A percentile compares a stretch with the other conserved stretches of the same genome.
Evolutionary conservation across 257 asterid genomes (phyloP).

Genomic region (Voacanga thouarsii): DNA sequence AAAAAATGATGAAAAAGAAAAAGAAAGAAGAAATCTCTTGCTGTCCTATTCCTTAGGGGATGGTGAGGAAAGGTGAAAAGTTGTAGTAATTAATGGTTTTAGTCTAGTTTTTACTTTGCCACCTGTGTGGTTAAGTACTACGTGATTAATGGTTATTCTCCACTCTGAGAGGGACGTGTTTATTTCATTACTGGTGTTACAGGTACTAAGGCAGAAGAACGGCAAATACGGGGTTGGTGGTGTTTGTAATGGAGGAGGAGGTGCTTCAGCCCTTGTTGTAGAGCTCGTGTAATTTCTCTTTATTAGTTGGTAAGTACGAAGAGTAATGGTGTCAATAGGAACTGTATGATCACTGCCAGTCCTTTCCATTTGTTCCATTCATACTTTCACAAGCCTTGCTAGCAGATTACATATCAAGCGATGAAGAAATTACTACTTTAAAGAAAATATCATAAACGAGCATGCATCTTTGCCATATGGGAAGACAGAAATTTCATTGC

Average conservation of each 20-base stretch:
- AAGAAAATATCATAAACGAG: too few relatives aligned
- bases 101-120: neutral
- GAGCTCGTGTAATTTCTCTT: slow-evolving; percentile 57
- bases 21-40: neutral
- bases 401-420: neutral
- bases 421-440: too few relatives aligned
- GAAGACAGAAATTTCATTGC: neutral
- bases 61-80: neutral
- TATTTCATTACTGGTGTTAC: slow-evolving; percentile 10
- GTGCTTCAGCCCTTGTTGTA: slow-evolving; percentile 90
- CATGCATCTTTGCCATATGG: neutral
- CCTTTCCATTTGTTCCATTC: neutral
- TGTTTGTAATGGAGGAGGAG: slow-evolving; percentile 98
- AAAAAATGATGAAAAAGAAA: neutral
- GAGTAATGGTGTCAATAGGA: neutral
- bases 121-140: neutral
- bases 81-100: neutral
- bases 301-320: neutral
- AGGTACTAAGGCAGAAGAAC: slow-evolving; percentile 84
- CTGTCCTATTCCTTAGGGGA: neutral
- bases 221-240: slow-evolving; percentile 87
- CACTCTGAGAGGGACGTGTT: neutral
- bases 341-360: neutral
- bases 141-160: neutral
- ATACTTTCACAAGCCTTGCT: neutral